Conservation (phyloP, 2,329 filamentous ascomycete species). For the Dissoconium aciculare region DNA sequence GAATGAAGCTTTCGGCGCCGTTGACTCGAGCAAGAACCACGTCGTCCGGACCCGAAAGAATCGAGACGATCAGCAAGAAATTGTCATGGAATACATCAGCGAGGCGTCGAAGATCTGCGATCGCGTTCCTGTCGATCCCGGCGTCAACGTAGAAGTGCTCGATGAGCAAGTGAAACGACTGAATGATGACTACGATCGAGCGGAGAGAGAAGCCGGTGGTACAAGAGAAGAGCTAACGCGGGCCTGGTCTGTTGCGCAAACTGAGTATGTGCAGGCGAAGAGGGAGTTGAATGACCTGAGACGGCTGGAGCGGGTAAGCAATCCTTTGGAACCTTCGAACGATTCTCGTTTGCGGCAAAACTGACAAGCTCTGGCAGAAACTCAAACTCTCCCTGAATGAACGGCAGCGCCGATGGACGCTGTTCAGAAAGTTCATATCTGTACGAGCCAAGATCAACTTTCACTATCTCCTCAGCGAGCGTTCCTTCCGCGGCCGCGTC, state of each 20-base stretch:
- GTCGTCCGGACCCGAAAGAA: slow-evolving; percentile 18
- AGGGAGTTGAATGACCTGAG: slow-evolving; percentile 13
- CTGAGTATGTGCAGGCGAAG: slow-evolving; percentile 12
- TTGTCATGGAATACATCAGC: slow-evolving; percentile 15
- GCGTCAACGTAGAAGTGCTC: slow-evolving; percentile 22
- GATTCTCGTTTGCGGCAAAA: not conserved
- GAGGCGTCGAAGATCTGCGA: slow-evolving; percentile 13
- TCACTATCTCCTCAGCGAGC: slow-evolving; percentile 73
- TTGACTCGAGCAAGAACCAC: slow-evolving; percentile 20
- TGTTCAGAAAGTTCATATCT: slow-evolving; percentile 73
- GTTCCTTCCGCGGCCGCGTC: slow-evolving; percentile 72
- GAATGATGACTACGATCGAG: not conserved
- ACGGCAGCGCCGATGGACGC: slow-evolving; percentile 60
- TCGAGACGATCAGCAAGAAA: slow-evolving; percentile 17
- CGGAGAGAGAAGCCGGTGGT: slow-evolving; percentile 20
- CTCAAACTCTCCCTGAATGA: slow-evolving; percentile 48
- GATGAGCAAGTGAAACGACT: slow-evolving; percentile 21
- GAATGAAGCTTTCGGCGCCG: slow-evolving; percentile 24
- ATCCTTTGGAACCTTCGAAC: not conserved
- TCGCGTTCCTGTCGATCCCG: slow-evolving; percentile 18
- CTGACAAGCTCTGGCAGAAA: slow-evolving; percentile 23
- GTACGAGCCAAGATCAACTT: slow-evolving; percentile 76
- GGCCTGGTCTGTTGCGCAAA: slow-evolving; percentile 19
- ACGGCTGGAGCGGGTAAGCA: slow-evolving; percentile 27
- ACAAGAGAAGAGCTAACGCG: slow-evolving; percentile 18